A percentile compares a stretch with the other conserved stretches of the same genome.
Evolutionary conservation across 2,329 filamentous ascomycete genomes (phyloP).

Genomic region (Atkinsonella hypoxylon): DNA sequence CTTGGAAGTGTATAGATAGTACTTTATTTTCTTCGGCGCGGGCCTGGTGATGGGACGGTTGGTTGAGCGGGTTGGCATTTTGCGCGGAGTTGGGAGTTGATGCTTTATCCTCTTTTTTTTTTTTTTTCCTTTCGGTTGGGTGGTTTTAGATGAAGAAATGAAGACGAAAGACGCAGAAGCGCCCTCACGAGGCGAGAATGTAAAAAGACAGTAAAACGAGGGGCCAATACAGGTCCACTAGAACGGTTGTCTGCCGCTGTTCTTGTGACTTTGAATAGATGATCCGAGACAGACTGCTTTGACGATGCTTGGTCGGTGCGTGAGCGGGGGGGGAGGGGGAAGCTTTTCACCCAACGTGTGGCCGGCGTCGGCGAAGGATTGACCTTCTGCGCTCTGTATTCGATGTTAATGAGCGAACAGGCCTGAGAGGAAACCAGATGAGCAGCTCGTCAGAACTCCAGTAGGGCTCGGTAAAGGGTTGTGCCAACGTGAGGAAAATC

Average conservation of each 20-base stretch:
- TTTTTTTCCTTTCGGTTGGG: background rate
- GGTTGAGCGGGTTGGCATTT: slow-evolving; percentile 15
- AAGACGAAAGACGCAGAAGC: slow-evolving; percentile 6
- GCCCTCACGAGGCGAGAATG: slow-evolving; percentile 10
- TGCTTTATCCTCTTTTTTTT: too few species aligned
- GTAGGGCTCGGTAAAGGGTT: too few species aligned
- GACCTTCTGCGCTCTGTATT: background rate
- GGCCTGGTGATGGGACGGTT: background rate
- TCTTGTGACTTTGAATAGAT: background rate
- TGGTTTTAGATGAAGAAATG: slow-evolving; percentile 12
- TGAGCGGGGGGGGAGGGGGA: background rate
- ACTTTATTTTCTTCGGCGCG: slow-evolving; percentile 1
- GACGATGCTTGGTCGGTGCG: background rate
- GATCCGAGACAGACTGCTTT: background rate
- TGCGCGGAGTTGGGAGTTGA: slow-evolving; percentile 26
- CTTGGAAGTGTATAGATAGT: slow-evolving; percentile 10
- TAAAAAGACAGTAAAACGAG: slow-evolving; percentile 6
- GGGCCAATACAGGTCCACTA: background rate
- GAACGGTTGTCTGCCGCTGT: background rate
- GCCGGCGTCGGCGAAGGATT: background rate
- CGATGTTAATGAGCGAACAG: background rate
- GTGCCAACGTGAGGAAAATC: background rate
- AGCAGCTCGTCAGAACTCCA: background rate
- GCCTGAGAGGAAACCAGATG: background rate
- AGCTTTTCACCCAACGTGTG: background rate